Percentiles rank a stretch among this genome's conserved stretches.
phyloP scores from a whole-genome alignment of 169 alveolate species.

The Eimeria mitis region DNA sequence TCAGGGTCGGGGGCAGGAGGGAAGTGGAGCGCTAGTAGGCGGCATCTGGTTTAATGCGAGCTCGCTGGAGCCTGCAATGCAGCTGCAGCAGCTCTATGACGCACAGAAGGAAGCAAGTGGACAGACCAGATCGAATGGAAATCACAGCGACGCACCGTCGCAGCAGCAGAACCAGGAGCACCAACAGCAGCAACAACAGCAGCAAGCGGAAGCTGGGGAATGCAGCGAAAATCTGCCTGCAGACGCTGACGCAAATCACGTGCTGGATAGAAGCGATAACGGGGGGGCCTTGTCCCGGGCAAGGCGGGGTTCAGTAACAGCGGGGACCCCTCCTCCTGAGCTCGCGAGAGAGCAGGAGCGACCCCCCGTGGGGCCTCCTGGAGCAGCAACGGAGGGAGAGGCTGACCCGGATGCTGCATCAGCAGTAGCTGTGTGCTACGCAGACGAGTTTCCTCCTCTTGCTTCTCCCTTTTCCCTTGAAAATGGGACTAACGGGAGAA shows the following conservation, averaged over 20 bases:
- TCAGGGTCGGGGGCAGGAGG: neutral
- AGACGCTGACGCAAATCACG: neutral
- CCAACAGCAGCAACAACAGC: neutral
- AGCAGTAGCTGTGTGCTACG: slow-evolving; percentile 32
- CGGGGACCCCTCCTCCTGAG: neutral
- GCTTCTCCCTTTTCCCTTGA: slow-evolving; percentile 7
- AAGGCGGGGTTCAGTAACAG: neutral
- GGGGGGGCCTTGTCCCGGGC: neutral
- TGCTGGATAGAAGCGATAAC: neutral
- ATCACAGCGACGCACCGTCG: neutral
- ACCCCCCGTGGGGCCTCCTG: neutral
- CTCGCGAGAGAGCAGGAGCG: neutral
- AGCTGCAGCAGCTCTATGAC: slow-evolving; percentile 57
- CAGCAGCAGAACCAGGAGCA: neutral
- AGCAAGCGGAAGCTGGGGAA: neutral
- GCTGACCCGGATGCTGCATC: slow-evolving; percentile 6
- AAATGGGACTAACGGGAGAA: neutral
- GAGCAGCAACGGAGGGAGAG: neutral
- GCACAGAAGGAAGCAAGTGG: neutral
- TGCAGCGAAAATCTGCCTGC: neutral
- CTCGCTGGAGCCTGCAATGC: slow-evolving; percentile 52
- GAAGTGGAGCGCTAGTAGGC: slow-evolving; percentile 11
- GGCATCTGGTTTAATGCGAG: slow-evolving; percentile 27
- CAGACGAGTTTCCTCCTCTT: slow-evolving; percentile 67
- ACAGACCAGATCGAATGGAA: neutral